Percentiles rank a stretch among this genome's conserved stretches.
These are phyloP conservation scores for Puccinia triticina DNA, from an alignment of 1,284 basidiomycete species.

Conservation along the genomic window DNA sequence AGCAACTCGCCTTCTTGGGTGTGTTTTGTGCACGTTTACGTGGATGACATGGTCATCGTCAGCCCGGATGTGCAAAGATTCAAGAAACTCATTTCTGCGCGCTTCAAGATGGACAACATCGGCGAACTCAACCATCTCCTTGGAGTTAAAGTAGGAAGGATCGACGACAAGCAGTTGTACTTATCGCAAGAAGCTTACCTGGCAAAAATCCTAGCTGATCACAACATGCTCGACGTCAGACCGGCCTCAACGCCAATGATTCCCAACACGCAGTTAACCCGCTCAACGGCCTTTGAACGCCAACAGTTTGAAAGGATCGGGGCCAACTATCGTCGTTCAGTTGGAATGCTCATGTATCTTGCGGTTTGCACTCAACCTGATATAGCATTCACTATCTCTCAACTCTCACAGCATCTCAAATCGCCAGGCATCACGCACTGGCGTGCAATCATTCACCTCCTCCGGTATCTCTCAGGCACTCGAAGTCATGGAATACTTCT, in stretches of 20 bases:
- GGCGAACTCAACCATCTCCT: slow-evolving; percentile 8
- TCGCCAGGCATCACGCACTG: slow-evolving; percentile 3
- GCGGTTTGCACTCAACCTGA: slow-evolving; percentile 14
- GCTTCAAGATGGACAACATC: slow-evolving; percentile 1
- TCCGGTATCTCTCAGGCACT: slow-evolving; percentile 1
- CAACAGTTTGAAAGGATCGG: background rate
- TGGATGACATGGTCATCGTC: background rate
- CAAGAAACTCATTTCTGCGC: slow-evolving; percentile 1
- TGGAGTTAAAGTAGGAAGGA: background rate
- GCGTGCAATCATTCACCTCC: background rate
- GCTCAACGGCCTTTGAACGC: background rate
- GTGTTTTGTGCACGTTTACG: background rate
- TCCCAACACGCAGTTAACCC: background rate
- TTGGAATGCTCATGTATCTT: slow-evolving; percentile 23
- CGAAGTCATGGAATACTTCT: background rate
- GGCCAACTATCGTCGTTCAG: background rate
- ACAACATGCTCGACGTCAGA: background rate
- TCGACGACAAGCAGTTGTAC: background rate
- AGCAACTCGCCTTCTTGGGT: background rate
- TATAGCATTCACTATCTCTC: background rate
- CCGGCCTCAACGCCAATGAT: background rate
- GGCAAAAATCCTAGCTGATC: background rate
- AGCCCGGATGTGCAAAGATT: background rate
- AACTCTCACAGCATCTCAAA: slow-evolving; percentile 8
- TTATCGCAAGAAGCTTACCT: background rate